phyloP scores from a whole-genome alignment of 2,329 filamentous ascomycete species.

The Colletotrichum sp. region DNA sequence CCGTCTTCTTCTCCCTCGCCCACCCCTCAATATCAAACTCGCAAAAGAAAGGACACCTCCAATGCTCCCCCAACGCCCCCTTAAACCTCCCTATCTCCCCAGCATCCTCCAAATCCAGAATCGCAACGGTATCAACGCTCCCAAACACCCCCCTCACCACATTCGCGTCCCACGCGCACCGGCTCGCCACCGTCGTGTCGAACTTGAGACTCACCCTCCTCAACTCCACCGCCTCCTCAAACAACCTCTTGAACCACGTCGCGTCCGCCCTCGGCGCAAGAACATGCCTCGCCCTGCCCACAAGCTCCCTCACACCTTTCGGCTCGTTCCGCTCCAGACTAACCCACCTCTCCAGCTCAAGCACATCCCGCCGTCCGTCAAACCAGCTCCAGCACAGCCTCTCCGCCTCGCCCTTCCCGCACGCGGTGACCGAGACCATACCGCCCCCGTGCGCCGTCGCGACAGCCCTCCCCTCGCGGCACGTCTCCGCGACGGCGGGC shows the following conservation, averaged over 20 bases:
- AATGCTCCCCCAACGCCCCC: background rate
- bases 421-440: background rate
- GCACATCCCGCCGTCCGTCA: background rate
- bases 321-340: background rate
- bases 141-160: background rate
- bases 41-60: conserved; percentile 10
- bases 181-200: background rate
- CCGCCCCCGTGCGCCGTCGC: background rate
- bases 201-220: background rate
- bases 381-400: conserved; percentile 4
- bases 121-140: background rate
- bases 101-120: conserved; percentile 3
- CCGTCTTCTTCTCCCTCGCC: background rate
- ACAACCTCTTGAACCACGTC: conserved; percentile 3
- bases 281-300: background rate
- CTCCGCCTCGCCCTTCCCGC: background rate
- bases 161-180: background rate
- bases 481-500: background rate
- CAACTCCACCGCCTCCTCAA: background rate
- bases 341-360: conserved; percentile 11
- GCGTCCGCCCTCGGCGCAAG: conserved; percentile 8
- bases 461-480: conserved; percentile 8
- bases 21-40: conserved; percentile 13
- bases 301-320: background rate
- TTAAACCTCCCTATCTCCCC: background rate